A percentile compares a stretch with the other conserved stretches of the same genome.
phyloP scores from a whole-genome alignment of 768 basidiomycete genomes.

The Butyriboletus loyo region DNA sequence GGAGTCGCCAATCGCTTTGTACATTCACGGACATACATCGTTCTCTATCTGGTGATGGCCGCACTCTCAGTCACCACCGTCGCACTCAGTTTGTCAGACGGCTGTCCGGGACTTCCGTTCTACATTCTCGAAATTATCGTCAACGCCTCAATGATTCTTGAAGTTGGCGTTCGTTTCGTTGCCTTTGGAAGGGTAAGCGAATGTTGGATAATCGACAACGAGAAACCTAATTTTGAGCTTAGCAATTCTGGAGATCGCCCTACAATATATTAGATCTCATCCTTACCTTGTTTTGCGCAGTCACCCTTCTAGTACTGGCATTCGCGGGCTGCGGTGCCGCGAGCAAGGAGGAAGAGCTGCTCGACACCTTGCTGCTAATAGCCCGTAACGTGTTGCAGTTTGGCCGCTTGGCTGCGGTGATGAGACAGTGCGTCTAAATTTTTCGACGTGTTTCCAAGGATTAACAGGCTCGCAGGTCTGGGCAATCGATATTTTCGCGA shows the following conservation, averaged over 20 bases:
- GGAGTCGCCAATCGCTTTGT: conserved; percentile 90
- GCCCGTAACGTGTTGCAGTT: conserved; percentile 93
- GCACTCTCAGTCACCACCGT: conserved; percentile 84
- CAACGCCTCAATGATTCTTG: conserved; percentile 89
- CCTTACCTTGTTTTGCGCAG: conserved; percentile 82
- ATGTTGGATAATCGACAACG: not conserved
- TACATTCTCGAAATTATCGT: conserved; percentile 88
- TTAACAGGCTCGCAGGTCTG: conserved; percentile 52
- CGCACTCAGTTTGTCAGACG: conserved; percentile 75
- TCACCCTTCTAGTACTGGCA: conserved; percentile 85
- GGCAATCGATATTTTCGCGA: conserved; percentile 83
- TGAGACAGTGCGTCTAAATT: conserved; percentile 73
- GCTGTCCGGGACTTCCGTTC: conserved; percentile 85
- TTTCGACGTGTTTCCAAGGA: not conserved
- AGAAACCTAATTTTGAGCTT: conserved; percentile 6
- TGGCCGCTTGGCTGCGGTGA: conserved; percentile 84
- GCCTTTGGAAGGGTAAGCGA: conserved; percentile 84
- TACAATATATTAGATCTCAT: conserved; percentile 89
- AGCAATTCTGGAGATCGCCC: conserved; percentile 98
- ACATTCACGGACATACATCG: conserved; percentile 82
- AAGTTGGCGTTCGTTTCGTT: conserved; percentile 87
- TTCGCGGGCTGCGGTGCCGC: conserved; percentile 81
- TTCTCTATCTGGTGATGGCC: conserved; percentile 88
- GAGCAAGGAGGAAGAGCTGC: conserved; percentile 89
- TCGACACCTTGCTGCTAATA: conserved; percentile 90